phyloP scores from a whole-genome alignment of 2,329 filamentous ascomycete genomes.

The Teratosphaeria destructans region DNA sequence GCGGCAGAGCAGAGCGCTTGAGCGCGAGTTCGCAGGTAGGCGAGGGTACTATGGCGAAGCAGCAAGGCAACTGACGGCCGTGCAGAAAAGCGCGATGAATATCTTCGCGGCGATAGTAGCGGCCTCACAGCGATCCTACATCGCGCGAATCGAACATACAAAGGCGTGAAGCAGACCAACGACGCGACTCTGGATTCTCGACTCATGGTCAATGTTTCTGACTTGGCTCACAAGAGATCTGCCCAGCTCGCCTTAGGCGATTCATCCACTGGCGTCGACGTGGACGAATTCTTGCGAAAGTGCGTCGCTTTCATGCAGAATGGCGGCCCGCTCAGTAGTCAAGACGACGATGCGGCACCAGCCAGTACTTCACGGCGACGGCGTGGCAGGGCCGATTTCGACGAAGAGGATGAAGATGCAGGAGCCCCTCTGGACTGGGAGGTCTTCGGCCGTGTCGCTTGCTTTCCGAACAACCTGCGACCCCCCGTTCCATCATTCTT shows the following conservation, averaged over 20 bases:
- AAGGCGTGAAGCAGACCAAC: conserved; percentile 66
- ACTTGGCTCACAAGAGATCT: conserved; percentile 70
- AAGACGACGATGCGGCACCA: conserved; percentile 39
- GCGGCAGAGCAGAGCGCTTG: conserved; percentile 58
- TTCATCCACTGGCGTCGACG: conserved; percentile 63
- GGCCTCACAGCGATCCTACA: conserved; percentile 27
- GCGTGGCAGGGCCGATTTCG: conserved; percentile 38
- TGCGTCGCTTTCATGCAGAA: conserved; percentile 76
- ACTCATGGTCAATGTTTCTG: conserved; percentile 70
- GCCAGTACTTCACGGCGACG: conserved; percentile 5
- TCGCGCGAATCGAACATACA: conserved; percentile 46
- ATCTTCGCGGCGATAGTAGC: conserved; percentile 53
- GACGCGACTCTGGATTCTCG: conserved; percentile 86
- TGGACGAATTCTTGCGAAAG: conserved; percentile 86
- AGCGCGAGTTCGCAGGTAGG: conserved; percentile 48
- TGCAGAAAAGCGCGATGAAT: conserved; percentile 62
- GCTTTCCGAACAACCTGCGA: conserved; percentile 60
- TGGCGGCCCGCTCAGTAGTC: conserved; percentile 38
- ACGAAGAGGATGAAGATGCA: conserved; percentile 53
- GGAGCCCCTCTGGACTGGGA: conserved; percentile 80
- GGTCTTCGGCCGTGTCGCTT: conserved; percentile 67
- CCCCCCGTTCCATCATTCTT: conserved; percentile 75
- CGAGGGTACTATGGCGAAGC: neutral
- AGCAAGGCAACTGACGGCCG: neutral
- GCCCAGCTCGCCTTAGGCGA: conserved; percentile 64